Evolutionary conservation across 2,329 filamentous ascomycete genomes (phyloP).

Genomic region (Trichoderma simmonsii): DNA sequence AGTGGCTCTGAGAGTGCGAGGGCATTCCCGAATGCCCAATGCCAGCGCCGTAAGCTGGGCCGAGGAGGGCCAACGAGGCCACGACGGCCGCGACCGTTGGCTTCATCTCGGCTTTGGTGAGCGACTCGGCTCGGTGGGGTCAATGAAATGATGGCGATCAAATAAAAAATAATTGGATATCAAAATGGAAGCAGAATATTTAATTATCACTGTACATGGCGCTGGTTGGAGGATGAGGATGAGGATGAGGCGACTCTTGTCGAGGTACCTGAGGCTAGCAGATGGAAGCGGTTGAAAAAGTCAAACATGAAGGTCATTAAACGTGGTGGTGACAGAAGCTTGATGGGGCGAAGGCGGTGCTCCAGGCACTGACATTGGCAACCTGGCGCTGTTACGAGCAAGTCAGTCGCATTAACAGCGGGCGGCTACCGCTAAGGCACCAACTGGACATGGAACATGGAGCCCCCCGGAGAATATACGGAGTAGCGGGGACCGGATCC

Average conservation of each 20-base stretch:
- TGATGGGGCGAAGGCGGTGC: background rate
- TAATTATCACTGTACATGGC: background rate
- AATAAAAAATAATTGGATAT: background rate
- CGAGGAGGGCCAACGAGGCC: conserved; percentile 27
- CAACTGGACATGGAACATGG: conserved; percentile 3
- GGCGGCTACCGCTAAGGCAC: background rate
- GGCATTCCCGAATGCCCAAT: conserved; percentile 28
- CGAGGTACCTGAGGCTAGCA: background rate
- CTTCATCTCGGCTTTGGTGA: conserved; percentile 24
- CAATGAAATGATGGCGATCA: background rate
- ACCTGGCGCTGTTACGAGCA: background rate
- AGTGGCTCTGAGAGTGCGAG: background rate
- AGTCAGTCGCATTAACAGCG: background rate
- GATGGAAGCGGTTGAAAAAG: background rate
- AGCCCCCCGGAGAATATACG: conserved; percentile 8
- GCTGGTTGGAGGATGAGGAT: background rate
- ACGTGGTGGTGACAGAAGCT: background rate
- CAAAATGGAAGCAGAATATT: background rate
- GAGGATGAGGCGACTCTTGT: background rate
- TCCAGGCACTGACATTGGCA: background rate
- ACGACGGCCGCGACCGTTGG: conserved; percentile 20
- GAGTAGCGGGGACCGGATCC: background rate
- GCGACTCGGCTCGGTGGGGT: conserved; percentile 19
- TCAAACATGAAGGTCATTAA: background rate
- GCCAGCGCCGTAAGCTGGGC: conserved; percentile 30